Evolutionary conservation across 805 yeast genomes (phyloP).

Genomic region (Myxozyma kluyveri): DNA sequence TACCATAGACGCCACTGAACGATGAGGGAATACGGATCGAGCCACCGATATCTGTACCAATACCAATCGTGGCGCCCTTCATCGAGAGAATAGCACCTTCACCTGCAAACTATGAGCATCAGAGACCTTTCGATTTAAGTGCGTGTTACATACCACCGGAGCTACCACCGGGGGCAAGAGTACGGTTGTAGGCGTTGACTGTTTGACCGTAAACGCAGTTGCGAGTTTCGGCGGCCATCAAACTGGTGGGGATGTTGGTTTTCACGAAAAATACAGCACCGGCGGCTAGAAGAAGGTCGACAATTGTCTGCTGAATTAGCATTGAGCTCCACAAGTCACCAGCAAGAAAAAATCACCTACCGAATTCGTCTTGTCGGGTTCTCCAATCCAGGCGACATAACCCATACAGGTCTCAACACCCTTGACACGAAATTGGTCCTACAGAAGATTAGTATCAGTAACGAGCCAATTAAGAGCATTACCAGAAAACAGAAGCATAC

Average conservation of each 20-base stretch:
- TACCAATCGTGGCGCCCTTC: constrained; percentile 48
- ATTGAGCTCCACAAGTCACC: not conserved
- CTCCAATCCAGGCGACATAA: constrained; percentile 45
- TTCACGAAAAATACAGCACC: constrained; percentile 58
- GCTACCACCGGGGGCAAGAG: constrained; percentile 51
- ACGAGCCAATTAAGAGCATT: not conserved
- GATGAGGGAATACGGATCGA: constrained; percentile 51
- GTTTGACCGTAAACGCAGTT: constrained; percentile 49
- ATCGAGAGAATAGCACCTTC: constrained; percentile 50
- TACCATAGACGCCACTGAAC: constrained; percentile 49
- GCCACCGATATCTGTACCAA: constrained; percentile 57
- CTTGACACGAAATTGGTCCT: constrained; percentile 47
- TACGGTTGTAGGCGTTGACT: constrained; percentile 46
- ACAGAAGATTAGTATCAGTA: not conserved
- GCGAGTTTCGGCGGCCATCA: constrained; percentile 45
- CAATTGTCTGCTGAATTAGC: constrained; percentile 36
- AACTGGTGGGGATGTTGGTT: constrained; percentile 53
- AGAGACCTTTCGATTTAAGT: too few relatives aligned
- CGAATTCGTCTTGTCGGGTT: constrained; percentile 40
- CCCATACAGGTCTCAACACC: constrained; percentile 54
- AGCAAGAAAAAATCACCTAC: constrained; percentile 32
- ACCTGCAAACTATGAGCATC: constrained; percentile 35
- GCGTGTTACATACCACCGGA: constrained; percentile 55
- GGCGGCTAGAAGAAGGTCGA: constrained; percentile 41
- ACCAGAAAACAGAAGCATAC: too few relatives aligned